Evolutionary conservation across 2,329 filamentous ascomycete species (phyloP).

Genomic region (Teratosphaeriaceae sp.): DNA sequence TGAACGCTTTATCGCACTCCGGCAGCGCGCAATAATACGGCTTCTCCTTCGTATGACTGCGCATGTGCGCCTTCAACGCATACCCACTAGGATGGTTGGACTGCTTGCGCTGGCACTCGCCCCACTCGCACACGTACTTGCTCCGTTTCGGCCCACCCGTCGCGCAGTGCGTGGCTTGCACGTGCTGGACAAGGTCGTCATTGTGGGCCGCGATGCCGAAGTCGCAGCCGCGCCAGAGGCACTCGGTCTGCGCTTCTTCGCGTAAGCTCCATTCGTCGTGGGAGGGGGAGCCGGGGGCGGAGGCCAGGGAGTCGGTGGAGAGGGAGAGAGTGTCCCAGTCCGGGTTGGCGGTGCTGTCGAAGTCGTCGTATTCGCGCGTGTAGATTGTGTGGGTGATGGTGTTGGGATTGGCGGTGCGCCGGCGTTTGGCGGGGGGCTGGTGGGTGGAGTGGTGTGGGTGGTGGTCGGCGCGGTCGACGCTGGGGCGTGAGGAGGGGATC

Average conservation of each 20-base stretch:
- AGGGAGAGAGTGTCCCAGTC: slow-evolving; percentile 53
- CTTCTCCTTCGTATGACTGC: slow-evolving; percentile 96
- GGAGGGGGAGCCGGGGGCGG: slow-evolving; percentile 51
- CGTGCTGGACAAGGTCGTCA: slow-evolving; percentile 45
- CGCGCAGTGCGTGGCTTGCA: slow-evolving; percentile 88
- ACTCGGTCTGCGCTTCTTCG: slow-evolving; percentile 38
- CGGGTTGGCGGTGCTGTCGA: slow-evolving; percentile 23
- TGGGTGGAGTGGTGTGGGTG: slow-evolving; percentile 20
- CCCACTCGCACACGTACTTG: slow-evolving; percentile 98
- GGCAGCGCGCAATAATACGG: slow-evolving; percentile 95
- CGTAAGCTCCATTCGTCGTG: slow-evolving; percentile 36
- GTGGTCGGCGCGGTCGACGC: slow-evolving; percentile 34
- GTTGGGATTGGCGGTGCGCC: slow-evolving; percentile 26
- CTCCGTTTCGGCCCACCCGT: slow-evolving; percentile 63
- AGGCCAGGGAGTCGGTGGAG: slow-evolving; percentile 85
- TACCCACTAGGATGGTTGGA: slow-evolving; percentile 92
- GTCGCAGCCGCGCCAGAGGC: slow-evolving; percentile 47
- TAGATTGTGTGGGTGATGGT: slow-evolving; percentile 15
- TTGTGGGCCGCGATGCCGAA: slow-evolving; percentile 44
- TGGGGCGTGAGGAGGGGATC: slow-evolving; percentile 39
- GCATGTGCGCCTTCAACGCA: slow-evolving; percentile 93
- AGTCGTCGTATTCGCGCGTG: slow-evolving; percentile 31
- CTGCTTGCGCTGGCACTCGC: slow-evolving; percentile 79
- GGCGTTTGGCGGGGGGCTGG: slow-evolving; percentile 32
- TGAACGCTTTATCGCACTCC: slow-evolving; percentile 98